These are phyloP conservation scores for Sequoia sempervirens DNA, from an alignment of 75 land plant genomes.

Conservation along the genomic window DNA sequence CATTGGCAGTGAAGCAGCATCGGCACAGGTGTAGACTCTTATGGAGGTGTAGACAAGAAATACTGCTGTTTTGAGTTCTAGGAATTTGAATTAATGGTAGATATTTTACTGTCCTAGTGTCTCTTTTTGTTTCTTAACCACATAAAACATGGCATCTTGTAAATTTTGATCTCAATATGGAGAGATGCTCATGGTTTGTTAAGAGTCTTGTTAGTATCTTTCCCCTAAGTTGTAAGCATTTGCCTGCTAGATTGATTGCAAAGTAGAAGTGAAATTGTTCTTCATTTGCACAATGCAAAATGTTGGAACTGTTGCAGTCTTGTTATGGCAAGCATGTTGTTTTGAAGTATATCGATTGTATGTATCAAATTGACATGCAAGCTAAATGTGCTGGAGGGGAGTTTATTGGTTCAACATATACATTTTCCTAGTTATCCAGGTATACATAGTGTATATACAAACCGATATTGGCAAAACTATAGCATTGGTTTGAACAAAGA, in stretches of 20 bases:
- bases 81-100: not conserved
- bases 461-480: not conserved
- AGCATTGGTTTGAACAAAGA: not conserved
- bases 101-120: not conserved
- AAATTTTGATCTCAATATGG: not conserved
- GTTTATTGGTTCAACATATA: not conserved
- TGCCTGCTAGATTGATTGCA: not conserved
- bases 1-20: constrained; percentile 45
- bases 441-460: not conserved
- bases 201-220: not conserved
- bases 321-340: not conserved
- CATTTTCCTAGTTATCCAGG: not conserved
- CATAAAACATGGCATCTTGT: not conserved
- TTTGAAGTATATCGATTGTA: not conserved
- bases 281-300: not conserved
- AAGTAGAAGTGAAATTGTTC: not conserved
- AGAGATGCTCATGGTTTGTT: not conserved
- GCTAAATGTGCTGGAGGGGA: not conserved
- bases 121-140: not conserved
- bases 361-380: not conserved
- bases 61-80: not conserved
- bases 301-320: not conserved
- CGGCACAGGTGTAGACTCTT: constrained; percentile 33
- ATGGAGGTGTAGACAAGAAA: not conserved
- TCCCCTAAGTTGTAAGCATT: not conserved